Evolutionary conservation across 2,329 filamentous ascomycete genomes (phyloP), one percentile per base, ranked within the genome.

Genomic region (Neodidymelliopsis sp.): DNA sequence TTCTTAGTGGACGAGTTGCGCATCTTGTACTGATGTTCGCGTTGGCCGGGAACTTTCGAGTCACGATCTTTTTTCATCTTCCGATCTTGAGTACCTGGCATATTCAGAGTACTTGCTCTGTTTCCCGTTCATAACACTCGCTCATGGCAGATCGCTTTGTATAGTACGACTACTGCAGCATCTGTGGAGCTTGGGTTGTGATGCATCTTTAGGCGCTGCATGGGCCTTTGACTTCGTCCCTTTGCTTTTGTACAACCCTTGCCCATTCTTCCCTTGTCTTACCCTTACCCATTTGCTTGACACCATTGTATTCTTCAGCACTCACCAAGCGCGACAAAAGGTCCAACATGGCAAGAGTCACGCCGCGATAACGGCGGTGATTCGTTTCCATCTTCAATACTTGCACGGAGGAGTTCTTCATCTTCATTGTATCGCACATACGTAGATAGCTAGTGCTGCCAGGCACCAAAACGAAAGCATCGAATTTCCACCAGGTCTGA

Each of bases 81-180:
- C 50, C 59, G 52, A 52, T 63, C 58, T 66, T 63, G 58, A 54
- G 57, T 56, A 46, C 42, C 39, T 39, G 53, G 53, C 41, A 47
- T 36, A 42, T 57, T 43, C 23, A 53, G 40, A 41, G 34, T 41
- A 44, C 37, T 47, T 35, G 41, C 44, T 58, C 47, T 56, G 51
- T 56, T 56, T 54, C 44, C 35, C 48, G 43, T 49, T 42, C 43
- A 46, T 42, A 49, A 45, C 50, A 25, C 48, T 56, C 33, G 34
- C 52, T 53, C 46, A 50, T 48, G 56, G 56, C 60, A 60, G 55
- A 54, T 62, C 47, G 58, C 53, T 56, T 65, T 71, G 69, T 72
- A 71, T 67, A 71, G 61, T 71, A 72, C 60, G 53, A 53, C 61
- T 49, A 58, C 54, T 65, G 53, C 54, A 67, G 65, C 65, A 70